Base-by-base conservation (phyloP, 1,139 yeast species). In the Kodamaea sp. region DNA sequence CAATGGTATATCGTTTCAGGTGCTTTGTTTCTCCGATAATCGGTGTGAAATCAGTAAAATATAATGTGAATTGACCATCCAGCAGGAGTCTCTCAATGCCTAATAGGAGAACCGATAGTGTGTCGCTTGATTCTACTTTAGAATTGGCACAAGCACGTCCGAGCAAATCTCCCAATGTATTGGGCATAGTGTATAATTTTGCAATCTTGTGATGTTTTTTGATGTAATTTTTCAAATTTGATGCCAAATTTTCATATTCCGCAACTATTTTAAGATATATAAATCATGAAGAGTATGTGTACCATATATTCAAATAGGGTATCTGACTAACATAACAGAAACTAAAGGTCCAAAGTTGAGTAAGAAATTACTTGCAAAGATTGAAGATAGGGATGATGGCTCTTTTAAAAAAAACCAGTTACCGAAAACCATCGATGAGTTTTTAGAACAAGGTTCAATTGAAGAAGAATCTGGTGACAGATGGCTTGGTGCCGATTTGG, bases 391-490 rank as follows among this genome's bases (percentile, higher is more conserved):
- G 29, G 48, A 37, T 7, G 49, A 49, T 27, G 39, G 48, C 8
- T 35, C 45, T 4, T 15, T 15, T 15, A 15, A 15, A 4, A 15
- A 15, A 15, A 15, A 15, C 20, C 32, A 31, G 11, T 49, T 47
- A 8, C 74, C 73, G 3, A 47, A 55, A 7, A 67, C 74, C 0
- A 62, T 67, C 1, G 77, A 71, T 23, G 79, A 73, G n/a, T 65
- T 48, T 29, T 58, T 74, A n/a, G 75, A 71, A 31, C 60, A 62
- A 40, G 82, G 75, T 0, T 61, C 75, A 2, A 55, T 57, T 8
- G 75, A 72, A 36, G 83, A 78, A 49, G 81, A 76, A 44, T 70
- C 73, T 8, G 83, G 81, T 1, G 83, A 78, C 47, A 56, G 82
- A 39, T 78, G 82, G 82, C 55, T 73, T 12, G 70, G 77, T 1